Evolutionary conservation across 1,284 basidiomycete genomes (phyloP), one percentile per base, ranked within the genome.

Genomic region (Leccinum solheimii): DNA sequence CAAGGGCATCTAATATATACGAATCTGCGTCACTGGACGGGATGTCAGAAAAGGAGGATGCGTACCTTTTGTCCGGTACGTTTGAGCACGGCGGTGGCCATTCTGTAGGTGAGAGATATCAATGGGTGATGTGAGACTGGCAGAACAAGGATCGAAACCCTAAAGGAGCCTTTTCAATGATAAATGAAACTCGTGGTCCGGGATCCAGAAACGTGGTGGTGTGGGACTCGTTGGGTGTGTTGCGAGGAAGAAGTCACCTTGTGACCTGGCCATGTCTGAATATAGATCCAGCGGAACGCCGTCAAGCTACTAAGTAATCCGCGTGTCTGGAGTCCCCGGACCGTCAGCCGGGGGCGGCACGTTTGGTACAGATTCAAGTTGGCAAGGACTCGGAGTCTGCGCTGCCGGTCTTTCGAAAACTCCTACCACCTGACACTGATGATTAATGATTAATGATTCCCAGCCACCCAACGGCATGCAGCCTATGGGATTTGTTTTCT

Each of bases 61-160:
- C 62, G 14, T 61, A 40, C 87, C 82, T 86, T 84, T 64, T 83
- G 80, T 32, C 80, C 82, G 48, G 86, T 88, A 69, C 84, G 78
- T 75, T 85, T 84, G 71, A 89, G 76, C 34, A 77, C 75, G 69
- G 86, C 68, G 61, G 82, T 69, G 58, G 83, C 75, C 83, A 86
- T 86, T 59, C 59, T 62, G 55, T 30, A 55, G 23, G 9, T 55
- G 56, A 56, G 61, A 7, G 50, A 43, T 60, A 30, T 53, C 10
- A 54, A 48, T 57, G 40, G 19, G 53, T 48, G 14, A 48, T 21
- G 21, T 21, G 11, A 55, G 54, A 9, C 9, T 23, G 6, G 19
- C 0, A 45, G 19, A 45, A 11, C 11, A 21, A 45, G 51, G 38
- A n/a, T 26, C 11, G 30, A 3, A 52, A 43, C 10, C n/a, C 16